Evolutionary conservation across 2,329 filamentous ascomycete species (phyloP), one percentile per base, ranked within the genome.

Genomic region (Aspergillus luchuensis): DNA sequence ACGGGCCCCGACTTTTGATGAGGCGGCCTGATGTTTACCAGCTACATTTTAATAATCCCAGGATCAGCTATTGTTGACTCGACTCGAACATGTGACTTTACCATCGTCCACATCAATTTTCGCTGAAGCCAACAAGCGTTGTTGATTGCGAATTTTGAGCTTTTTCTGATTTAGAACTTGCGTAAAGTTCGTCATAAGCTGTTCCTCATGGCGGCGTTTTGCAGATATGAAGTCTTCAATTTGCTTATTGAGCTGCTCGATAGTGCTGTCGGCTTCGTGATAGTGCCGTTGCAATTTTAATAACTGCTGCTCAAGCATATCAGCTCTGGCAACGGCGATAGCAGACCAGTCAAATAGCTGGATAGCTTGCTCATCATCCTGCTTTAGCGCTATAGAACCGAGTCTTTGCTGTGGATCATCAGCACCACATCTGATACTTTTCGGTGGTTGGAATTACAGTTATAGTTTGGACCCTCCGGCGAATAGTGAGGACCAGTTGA

Each of bases 111-210:
- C 66, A 66, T 84, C 78, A 17, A 80, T 65, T 57, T 82, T 82
- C 8, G 81, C 82, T 30, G 78, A 76, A 15, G 80, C 79, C 13
- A 88, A 69, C 5, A 87, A 71, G 21, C 85, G 79, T 67, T 85
- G 84, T 71, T 87, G 85, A 66, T 87, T 86, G 53, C 86, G 76
- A 52, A 88, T 87, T 69, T 88, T 88, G 5, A 85, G 77, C 74
- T 88, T 88, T 74, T 89, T 89, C 63, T 84, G 81, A 60, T 89
- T 88, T 8, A 89, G 74, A 23, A 89, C 67, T 51, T 81, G 79
- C 56, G 80, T 80, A 62, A 87, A 87, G 68, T 86, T 86, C 58
- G 79, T 76, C n/a, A 88, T 72, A 63, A 88, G 73, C 49, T 82
- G 79, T 17, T 81, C 78, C 63, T 89, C 85, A 61, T 87, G 81